Conservation (phyloP, 2,329 filamentous ascomycete species). For the Phialocephala subalpina region DNA sequence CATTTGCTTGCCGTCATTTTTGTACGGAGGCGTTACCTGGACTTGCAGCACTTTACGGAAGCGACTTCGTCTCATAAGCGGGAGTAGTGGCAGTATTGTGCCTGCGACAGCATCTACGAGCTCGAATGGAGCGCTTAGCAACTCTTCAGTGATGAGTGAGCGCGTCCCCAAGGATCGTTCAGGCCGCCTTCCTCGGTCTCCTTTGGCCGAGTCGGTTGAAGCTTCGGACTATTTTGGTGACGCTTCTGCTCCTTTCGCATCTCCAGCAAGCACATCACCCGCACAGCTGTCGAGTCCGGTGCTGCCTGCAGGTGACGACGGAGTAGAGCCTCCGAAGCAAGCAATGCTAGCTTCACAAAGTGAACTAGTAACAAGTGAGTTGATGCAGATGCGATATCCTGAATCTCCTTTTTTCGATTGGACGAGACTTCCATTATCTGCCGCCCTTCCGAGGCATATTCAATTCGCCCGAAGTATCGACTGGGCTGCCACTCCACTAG, state of each 20-base stretch:
- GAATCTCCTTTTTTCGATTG: conserved; percentile 71
- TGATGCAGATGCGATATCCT: conserved; percentile 27
- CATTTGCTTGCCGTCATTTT: conserved; percentile 60
- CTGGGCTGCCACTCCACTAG: conserved; percentile 77
- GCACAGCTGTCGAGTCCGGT: conserved; percentile 18
- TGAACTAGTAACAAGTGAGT: conserved; percentile 19
- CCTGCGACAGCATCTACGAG: conserved; percentile 34
- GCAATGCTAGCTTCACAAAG: conserved; percentile 31
- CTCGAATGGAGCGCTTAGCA: conserved; percentile 31
- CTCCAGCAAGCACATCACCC: conserved; percentile 10
- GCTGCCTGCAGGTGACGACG: conserved; percentile 9
- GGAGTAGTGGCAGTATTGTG: conserved; percentile 48
- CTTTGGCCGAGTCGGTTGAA: conserved; percentile 29
- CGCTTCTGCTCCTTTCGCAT: neutral
- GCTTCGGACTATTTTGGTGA: conserved; percentile 42
- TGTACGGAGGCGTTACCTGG: conserved; percentile 74
- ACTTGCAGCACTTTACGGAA: conserved; percentile 73
- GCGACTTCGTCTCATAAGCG: conserved; percentile 74
- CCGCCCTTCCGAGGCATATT: conserved; percentile 74
- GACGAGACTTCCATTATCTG: conserved; percentile 73
- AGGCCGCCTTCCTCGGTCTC: conserved; percentile 21
- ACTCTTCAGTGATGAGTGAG: conserved; percentile 32
- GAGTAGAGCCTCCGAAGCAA: conserved; percentile 25
- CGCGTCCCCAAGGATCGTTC: conserved; percentile 18
- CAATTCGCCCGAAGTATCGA: conserved; percentile 75